Percentiles rank a stretch among this genome's conserved stretches.
Evolutionary conservation across 768 basidiomycete species (phyloP).

Genomic region (Naematelia encephala): DNA sequence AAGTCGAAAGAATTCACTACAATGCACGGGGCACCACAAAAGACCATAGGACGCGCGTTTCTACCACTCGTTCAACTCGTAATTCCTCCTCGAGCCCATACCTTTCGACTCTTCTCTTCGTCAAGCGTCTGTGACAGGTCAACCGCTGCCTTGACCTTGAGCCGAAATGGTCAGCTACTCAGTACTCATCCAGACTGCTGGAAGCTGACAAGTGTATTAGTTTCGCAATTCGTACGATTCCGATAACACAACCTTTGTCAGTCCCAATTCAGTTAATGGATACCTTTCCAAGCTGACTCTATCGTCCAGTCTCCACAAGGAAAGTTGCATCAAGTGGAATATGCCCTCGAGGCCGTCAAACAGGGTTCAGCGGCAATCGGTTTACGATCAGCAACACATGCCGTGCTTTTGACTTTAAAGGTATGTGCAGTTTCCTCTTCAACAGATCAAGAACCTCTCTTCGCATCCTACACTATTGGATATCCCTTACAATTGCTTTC

Average conservation of each 20-base stretch:
- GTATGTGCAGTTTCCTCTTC: no score
- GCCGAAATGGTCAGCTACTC: background rate
- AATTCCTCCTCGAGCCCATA: no score
- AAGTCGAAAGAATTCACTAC: background rate
- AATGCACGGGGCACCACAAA: background rate
- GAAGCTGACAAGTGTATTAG: slow-evolving; percentile 19
- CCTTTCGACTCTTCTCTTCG: no score
- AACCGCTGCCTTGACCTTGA: no score
- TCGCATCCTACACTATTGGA: no score
- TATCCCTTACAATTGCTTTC: no score
- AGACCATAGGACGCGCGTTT: background rate
- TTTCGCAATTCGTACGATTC: slow-evolving; percentile 92
- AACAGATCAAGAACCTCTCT: no score
- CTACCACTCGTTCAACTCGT: no score
- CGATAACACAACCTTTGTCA: slow-evolving; percentile 70
- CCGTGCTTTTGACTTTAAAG: slow-evolving; percentile 87
- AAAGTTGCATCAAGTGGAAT: slow-evolving; percentile 93
- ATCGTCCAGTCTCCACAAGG: slow-evolving; percentile 66
- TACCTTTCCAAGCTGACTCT: background rate
- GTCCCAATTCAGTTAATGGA: slow-evolving; percentile 55
- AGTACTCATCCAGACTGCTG: background rate
- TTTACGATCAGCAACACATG: slow-evolving; percentile 89
- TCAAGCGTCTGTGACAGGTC: no score
- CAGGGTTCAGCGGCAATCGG: slow-evolving; percentile 99
- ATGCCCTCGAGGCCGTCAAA: slow-evolving; percentile 98